Evolutionary conservation across 768 basidiomycete species (phyloP).

Genomic region (Tricholoma sp.): DNA sequence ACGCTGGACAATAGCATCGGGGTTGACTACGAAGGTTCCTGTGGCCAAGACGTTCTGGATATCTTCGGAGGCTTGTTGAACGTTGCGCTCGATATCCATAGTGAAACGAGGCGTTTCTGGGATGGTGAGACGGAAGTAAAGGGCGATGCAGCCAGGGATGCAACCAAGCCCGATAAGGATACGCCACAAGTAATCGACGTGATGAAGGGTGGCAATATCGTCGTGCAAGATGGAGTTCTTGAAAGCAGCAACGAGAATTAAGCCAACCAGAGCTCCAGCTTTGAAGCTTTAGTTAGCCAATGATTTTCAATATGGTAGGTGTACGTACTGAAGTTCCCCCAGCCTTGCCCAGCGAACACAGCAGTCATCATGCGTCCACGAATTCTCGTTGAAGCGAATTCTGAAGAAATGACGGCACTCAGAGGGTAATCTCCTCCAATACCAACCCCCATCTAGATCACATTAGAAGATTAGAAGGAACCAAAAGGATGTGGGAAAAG

Average conservation of each 20-base stretch:
- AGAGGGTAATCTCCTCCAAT: slow-evolving; percentile 90
- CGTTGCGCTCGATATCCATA: slow-evolving; percentile 87
- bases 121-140: slow-evolving; percentile 92
- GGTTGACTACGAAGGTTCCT: slow-evolving; percentile 42
- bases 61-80: slow-evolving; percentile 68
- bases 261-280: slow-evolving; percentile 64
- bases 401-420: slow-evolving; percentile 81
- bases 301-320: neutral
- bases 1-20: slow-evolving; percentile 53
- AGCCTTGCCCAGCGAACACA: slow-evolving; percentile 83
- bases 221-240: slow-evolving; percentile 48
- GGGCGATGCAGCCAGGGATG: slow-evolving; percentile 72
- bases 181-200: slow-evolving; percentile 81
- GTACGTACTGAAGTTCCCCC: slow-evolving; percentile 71
- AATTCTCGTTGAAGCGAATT: slow-evolving; percentile 73
- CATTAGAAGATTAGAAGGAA: slow-evolving; percentile 1
- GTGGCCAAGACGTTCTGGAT: slow-evolving; percentile 61
- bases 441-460: slow-evolving; percentile 62
- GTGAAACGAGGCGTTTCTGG: slow-evolving; percentile 89
- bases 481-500: too few species aligned
- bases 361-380: slow-evolving; percentile 88
- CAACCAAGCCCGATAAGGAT: slow-evolving; percentile 85
- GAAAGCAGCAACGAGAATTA: slow-evolving; percentile 63
- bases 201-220: slow-evolving; percentile 29
- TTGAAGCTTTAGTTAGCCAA: neutral